Evolutionary conservation across 768 basidiomycete species (phyloP).

Genomic region (Lentinula aciculospora): DNA sequence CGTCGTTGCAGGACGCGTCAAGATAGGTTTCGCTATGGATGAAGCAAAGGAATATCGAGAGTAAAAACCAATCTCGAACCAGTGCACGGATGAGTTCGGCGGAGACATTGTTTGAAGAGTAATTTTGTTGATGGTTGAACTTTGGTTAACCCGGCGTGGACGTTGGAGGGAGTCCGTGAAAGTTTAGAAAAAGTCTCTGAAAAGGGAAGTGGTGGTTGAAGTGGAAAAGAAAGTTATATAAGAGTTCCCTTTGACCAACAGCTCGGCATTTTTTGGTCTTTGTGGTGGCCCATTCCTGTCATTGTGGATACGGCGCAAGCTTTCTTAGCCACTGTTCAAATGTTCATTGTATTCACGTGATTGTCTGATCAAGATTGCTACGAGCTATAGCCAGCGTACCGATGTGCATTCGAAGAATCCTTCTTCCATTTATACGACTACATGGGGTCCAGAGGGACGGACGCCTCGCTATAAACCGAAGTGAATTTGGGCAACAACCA

Average conservation of each 20-base stretch:
- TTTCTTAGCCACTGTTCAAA: neutral
- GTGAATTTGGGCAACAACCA: too few relatives aligned
- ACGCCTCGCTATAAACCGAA: too few relatives aligned
- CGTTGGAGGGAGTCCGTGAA: neutral
- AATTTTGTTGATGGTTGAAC: neutral
- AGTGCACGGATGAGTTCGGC: neutral
- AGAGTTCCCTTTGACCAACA: neutral
- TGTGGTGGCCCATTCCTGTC: neutral
- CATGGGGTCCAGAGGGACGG: too few relatives aligned
- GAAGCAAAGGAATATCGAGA: neutral
- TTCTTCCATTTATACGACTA: too few relatives aligned
- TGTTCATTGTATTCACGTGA: neutral
- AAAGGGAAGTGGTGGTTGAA: neutral
- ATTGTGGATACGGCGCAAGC: neutral
- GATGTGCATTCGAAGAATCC: too few relatives aligned
- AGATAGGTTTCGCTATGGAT: neutral
- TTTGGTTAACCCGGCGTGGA: neutral
- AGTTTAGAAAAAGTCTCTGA: too few relatives aligned
- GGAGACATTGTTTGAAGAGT: neutral
- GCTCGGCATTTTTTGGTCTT: neutral
- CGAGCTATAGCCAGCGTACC: too few relatives aligned
- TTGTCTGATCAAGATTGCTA: too few relatives aligned
- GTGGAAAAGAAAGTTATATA: neutral
- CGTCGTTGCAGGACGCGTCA: conserved; percentile 5
- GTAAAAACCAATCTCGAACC: neutral